Evolutionary conservation across 2,329 filamentous ascomycete species (phyloP).

Genomic region (Emericellopsis cladophorae): DNA sequence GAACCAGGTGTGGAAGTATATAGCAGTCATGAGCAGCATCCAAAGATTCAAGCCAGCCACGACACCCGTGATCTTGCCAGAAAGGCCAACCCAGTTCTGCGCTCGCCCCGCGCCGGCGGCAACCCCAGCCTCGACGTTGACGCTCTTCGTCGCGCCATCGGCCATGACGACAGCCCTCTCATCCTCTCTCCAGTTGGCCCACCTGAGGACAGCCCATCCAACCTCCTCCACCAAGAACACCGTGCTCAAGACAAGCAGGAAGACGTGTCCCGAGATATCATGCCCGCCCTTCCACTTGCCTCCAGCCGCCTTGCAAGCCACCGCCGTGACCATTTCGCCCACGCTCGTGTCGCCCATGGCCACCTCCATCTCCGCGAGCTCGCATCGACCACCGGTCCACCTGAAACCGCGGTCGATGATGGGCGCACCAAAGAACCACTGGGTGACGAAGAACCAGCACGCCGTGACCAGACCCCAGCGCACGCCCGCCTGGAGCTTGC

Average conservation of each 20-base stretch:
- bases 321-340: slow-evolving; percentile 50
- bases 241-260: slow-evolving; percentile 76
- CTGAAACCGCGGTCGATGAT: slow-evolving; percentile 83
- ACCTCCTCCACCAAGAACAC: slow-evolving; percentile 75
- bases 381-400: slow-evolving; percentile 79
- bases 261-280: slow-evolving; percentile 92
- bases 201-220: slow-evolving; percentile 39
- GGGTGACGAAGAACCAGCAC: slow-evolving; percentile 79
- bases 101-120: slow-evolving; percentile 10
- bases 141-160: slow-evolving; percentile 54
- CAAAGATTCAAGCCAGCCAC: slow-evolving; percentile 68
- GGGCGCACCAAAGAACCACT: slow-evolving; percentile 91
- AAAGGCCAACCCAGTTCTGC: slow-evolving; percentile 24
- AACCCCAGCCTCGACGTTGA: slow-evolving; percentile 30
- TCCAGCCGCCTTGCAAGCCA: slow-evolving; percentile 71
- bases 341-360: slow-evolving; percentile 31
- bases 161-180: slow-evolving; percentile 52
- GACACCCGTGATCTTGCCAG: slow-evolving; percentile 42
- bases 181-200: slow-evolving; percentile 32
- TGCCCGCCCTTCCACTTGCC: slow-evolving; percentile 87
- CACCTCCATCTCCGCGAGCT: slow-evolving; percentile 37
- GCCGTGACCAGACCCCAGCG: slow-evolving; percentile 62
- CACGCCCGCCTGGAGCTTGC: slow-evolving; percentile 41
- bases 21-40: slow-evolving; percentile 98
- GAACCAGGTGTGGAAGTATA: slow-evolving; percentile 97